A percentile compares a stretch with the other conserved stretches of the same genome.
Evolutionary conservation across 2,329 filamentous ascomycete genomes (phyloP).

Genomic region (Diaporthe sp.): DNA sequence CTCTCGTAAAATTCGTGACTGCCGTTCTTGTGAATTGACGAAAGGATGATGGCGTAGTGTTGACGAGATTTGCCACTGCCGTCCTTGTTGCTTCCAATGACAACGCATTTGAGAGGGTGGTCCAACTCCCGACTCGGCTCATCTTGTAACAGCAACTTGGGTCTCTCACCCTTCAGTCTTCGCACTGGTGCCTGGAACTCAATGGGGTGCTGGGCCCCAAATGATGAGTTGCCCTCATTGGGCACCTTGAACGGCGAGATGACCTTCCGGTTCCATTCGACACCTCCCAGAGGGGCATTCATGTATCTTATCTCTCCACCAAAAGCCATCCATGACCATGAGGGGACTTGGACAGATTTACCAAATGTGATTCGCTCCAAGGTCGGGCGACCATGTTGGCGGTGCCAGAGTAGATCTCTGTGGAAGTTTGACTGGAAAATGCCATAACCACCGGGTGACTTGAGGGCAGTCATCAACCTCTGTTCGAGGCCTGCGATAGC

Average conservation of each 20-base stretch:
- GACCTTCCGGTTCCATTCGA: background rate
- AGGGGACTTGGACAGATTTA: background rate
- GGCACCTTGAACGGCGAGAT: background rate
- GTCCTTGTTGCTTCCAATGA: background rate
- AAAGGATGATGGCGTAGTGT: background rate
- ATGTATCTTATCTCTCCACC: background rate
- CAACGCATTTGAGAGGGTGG: background rate
- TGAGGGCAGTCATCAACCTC: background rate
- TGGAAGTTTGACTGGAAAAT: background rate
- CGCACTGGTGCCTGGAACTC: background rate
- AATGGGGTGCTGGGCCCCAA: background rate
- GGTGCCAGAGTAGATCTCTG: background rate
- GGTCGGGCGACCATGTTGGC: background rate
- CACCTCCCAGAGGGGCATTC: background rate
- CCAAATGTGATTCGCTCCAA: background rate
- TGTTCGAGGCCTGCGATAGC: background rate
- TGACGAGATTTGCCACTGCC: background rate
- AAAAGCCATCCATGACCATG: background rate
- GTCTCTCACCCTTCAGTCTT: background rate
- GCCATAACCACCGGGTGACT: background rate
- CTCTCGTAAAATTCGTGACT: background rate
- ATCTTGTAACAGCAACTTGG: background rate
- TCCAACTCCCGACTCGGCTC: background rate
- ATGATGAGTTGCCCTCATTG: no score
- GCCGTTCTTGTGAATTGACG: background rate